Conservation (phyloP, 148 eudicot genomes). For the Rhododendron simsii region DNA sequence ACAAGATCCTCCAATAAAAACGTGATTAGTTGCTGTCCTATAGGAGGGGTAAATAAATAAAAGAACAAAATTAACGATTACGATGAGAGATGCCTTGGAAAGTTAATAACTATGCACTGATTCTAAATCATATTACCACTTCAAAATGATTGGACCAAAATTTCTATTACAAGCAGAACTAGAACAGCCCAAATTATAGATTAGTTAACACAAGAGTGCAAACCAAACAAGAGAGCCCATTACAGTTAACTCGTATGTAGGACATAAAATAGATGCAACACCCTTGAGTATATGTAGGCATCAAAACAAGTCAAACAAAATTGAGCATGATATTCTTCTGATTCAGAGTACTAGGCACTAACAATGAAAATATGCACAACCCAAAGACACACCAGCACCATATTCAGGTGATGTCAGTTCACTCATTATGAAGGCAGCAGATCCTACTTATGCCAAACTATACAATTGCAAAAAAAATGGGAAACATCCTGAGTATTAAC, state of each 20-base stretch:
- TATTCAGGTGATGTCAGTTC: background rate
- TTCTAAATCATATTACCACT: background rate
- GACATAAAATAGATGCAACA: background rate
- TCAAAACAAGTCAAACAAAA: background rate
- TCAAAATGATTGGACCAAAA: background rate
- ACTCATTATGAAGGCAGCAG: background rate
- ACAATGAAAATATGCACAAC: background rate
- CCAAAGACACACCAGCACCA: background rate
- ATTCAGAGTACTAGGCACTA: background rate
- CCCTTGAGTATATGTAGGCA: background rate
- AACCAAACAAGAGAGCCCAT: background rate
- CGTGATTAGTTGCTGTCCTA: background rate
- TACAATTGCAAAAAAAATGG: background rate
- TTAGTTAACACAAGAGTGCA: background rate
- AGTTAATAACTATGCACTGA: background rate
- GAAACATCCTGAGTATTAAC: conserved; percentile 26
- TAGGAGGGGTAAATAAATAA: background rate
- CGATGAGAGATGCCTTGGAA: background rate
- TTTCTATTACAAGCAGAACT: background rate
- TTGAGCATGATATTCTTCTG: background rate
- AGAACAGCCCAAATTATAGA: background rate
- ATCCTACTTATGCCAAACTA: background rate
- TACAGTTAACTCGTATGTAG: background rate
- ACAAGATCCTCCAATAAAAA: background rate
- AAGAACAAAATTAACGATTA: background rate